A percentile compares a stretch with the other conserved stretches of the same genome.
These are phyloP conservation scores for Earliella scabrosa DNA, from an alignment of 1,284 basidiomycete species.

Conservation along the genomic window DNA sequence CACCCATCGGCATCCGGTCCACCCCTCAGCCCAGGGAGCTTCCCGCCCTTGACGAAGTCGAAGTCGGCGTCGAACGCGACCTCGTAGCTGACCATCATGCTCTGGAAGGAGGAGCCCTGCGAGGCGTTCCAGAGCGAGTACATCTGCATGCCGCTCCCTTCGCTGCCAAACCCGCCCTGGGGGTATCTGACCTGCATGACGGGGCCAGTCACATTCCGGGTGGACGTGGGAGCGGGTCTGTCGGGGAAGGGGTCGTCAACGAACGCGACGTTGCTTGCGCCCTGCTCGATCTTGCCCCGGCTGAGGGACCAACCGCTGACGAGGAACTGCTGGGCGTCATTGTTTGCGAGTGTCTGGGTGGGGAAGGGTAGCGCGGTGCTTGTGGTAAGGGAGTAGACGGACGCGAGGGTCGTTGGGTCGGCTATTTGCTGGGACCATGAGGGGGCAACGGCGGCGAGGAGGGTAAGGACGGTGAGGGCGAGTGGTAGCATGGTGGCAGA, in stretches of 20 bases:
- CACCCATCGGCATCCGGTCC: conserved; percentile 44
- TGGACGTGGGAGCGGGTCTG: conserved; percentile 36
- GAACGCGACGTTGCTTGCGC: conserved; percentile 58
- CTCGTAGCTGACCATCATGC: conserved; percentile 73
- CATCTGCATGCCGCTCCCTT: conserved; percentile 68
- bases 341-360: conserved; percentile 56
- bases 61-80: conserved; percentile 64
- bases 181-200: conserved; percentile 72
- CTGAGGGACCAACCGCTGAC: conserved; percentile 63
- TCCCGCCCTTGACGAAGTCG: conserved; percentile 54
- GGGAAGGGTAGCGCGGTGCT: conserved; percentile 71
- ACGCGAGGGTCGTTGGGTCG: conserved; percentile 48
- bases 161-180: conserved; percentile 59
- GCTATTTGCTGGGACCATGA: conserved; percentile 21
- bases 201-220: conserved; percentile 45
- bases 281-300: conserved; percentile 63
- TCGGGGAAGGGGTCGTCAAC: conserved; percentile 68
- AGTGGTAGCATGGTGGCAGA: conserved; percentile 14
- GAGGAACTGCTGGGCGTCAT: conserved; percentile 57
- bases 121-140: conserved; percentile 67
- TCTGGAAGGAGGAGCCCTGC: conserved; percentile 55
- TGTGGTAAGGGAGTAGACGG: conserved; percentile 59
- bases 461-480: conserved; percentile 16
- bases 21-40: conserved; percentile 51
- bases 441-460: conserved; percentile 19